Percentiles rank a stretch among this genome's conserved stretches.
These are phyloP conservation scores for Taphrina sp. DNA, from an alignment of 1,139 yeast species.

Conservation along the genomic window DNA sequence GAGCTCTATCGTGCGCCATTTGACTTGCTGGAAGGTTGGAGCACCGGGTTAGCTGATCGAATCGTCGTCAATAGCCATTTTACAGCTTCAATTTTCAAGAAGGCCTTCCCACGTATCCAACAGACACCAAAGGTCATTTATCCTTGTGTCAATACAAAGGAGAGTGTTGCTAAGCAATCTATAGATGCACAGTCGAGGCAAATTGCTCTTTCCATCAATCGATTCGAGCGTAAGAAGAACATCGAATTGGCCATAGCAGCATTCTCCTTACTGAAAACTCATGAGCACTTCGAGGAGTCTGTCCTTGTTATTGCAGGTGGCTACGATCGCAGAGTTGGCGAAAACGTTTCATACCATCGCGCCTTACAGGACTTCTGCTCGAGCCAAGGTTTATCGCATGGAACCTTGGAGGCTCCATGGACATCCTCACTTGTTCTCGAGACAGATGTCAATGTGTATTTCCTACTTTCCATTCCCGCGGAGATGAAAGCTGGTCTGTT, in stretches of 20 bases:
- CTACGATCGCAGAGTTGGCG: conserved; percentile 70
- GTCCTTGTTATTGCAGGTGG: conserved; percentile 55
- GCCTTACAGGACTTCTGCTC: conserved; percentile 59
- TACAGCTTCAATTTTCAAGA: conserved; percentile 66
- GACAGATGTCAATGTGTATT: conserved; percentile 55
- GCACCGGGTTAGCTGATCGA: conserved; percentile 72
- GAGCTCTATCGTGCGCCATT: conserved; percentile 74
- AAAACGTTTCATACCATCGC: conserved; percentile 69
- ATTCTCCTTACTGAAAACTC: conserved; percentile 49
- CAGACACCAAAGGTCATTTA: conserved; percentile 70
- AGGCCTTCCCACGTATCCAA: conserved; percentile 56
- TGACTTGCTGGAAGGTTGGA: conserved; percentile 74
- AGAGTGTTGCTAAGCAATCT: conserved; percentile 16
- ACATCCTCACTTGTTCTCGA: conserved; percentile 30
- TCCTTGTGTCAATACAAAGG: conserved; percentile 71
- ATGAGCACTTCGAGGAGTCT: conserved; percentile 33
- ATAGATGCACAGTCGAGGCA: conserved; percentile 39
- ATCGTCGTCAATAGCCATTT: conserved; percentile 85
- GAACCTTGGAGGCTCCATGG: conserved; percentile 47
- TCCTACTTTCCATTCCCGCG: conserved; percentile 75
- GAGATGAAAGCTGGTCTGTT: conserved; percentile 64
- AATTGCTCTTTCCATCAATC: conserved; percentile 70
- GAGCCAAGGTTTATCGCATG: conserved; percentile 49
- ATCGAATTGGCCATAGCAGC: conserved; percentile 72
- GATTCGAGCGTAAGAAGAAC: conserved; percentile 85